Evolutionary conservation across 805 yeast genomes (phyloP), one percentile per base, ranked within the genome.

Genomic region (Myxozyma melibiosi): DNA sequence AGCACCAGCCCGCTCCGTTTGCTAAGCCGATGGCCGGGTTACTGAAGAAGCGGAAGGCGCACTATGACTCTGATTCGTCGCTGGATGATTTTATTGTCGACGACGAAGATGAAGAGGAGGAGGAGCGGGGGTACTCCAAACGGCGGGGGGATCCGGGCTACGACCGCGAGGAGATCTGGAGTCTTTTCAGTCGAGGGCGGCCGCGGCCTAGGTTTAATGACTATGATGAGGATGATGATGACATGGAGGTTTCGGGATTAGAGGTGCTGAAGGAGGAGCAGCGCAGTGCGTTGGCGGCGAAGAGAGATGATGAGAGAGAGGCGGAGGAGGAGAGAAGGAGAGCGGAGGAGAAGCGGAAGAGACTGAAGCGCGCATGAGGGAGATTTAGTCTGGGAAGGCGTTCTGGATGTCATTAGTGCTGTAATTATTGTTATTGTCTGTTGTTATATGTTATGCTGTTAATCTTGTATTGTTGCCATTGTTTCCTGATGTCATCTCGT

Each of bases 191-290:
- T 67, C 78, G 81, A 56, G 55, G 51, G 14, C 28, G 78, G 53
- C 75, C 42, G 2, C 18, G 7, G 4, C 16, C 30, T 4, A 18
- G 30, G 3, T 33, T 37, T 13, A 18, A 24, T 22, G 31, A 42
- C 38, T 51, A 47, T 31, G 46, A 49, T 13, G 76, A 76, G 24
- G 80, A 74, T 38, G 74, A 66, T 46, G 84, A 79, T 56, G 90
- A 88, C 66, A 92, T 94, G 97, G 98, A 92, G 69, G 97, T 97
- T 2, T 86, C 94, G 0, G 97, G 97, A 27, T 84, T 84, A 27
- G 97, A 92, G 62, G 83, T 94, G 24, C 74, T 90, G 40, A 88
- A 82, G 55, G 99, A 92, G 67, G 99, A 92, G 71, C 80, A 76
- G 59, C 67, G 80, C 33, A 85, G 96, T 11, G 76, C 83, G 35